Percentiles rank a stretch among this genome's conserved stretches.
phyloP scores from a whole-genome alignment of 139 green algal species.

The Ettlia oleoabundans region DNA sequence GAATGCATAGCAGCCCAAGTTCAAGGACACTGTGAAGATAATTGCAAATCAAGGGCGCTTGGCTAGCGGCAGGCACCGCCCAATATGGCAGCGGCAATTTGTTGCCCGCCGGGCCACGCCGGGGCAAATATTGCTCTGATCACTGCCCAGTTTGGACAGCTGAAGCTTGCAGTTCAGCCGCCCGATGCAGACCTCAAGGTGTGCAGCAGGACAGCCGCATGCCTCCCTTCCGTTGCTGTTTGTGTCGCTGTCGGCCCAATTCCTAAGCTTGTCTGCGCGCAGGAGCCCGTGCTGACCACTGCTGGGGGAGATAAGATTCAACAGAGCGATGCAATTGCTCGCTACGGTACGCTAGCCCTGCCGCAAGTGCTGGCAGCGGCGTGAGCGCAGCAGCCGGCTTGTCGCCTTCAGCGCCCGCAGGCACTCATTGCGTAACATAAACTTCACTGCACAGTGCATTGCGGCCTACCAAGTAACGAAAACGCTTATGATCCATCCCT shows the following conservation, averaged over 20 bases:
- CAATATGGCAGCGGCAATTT: constrained; percentile 47
- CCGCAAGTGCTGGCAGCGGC: no score
- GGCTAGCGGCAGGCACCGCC: not conserved
- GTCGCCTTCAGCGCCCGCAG: no score
- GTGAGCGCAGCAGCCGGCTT: no score
- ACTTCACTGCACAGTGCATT: no score
- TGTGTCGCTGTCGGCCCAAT: no score
- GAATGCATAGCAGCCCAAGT: no score
- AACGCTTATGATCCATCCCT: not conserved
- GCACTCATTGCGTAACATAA: no score
- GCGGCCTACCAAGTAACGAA: no score
- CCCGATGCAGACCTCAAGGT: constrained; percentile 62
- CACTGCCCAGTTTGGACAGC: constrained; percentile 31
- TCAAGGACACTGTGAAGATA: no score
- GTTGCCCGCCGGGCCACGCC: constrained; percentile 57
- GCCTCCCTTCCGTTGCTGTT: no score
- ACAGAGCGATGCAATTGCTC: constrained; percentile 43
- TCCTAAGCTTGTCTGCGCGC: not conserved
- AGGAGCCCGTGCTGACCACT: constrained; percentile 37
- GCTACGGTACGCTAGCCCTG: constrained; percentile 43
- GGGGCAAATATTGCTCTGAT: constrained; percentile 57
- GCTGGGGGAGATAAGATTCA: constrained; percentile 29
- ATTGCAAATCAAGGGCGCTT: no score
- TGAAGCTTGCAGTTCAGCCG: constrained; percentile 50
- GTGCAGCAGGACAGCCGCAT: no score